A percentile compares a stretch with the other conserved stretches of the same genome.
Conservation (phyloP, 1,284 basidiomycete species). For the Leccinum pachyderme region DNA sequence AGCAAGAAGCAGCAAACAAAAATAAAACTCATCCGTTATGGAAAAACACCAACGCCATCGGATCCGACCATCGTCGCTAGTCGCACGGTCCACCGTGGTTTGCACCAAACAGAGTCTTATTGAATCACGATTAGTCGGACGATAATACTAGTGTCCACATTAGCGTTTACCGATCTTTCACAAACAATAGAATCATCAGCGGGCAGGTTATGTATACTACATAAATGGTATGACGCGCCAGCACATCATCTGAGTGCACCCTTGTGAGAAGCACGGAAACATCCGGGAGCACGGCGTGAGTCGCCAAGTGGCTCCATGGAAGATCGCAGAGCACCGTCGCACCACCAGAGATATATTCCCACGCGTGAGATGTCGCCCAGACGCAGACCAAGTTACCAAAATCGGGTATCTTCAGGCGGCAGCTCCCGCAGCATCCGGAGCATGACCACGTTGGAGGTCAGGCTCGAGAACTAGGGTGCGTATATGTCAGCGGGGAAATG, state of each 20-base stretch:
- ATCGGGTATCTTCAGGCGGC: slow-evolving; percentile 32
- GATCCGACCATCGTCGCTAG: background rate
- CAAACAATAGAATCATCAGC: slow-evolving; percentile 7
- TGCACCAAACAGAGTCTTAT: background rate
- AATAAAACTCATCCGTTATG: background rate
- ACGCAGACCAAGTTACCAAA: slow-evolving; percentile 33
- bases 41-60: background rate
- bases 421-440: slow-evolving; percentile 42
- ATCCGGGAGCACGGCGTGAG: background rate
- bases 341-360: background rate
- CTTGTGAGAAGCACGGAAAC: background rate
- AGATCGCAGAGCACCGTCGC: background rate
- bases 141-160: slow-evolving; percentile 1
- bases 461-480: slow-evolving; percentile 48
- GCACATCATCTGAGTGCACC: slow-evolving; percentile 5
- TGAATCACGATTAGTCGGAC: background rate
- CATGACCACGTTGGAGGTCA: slow-evolving; percentile 56
- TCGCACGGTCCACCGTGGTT: background rate
- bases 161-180: background rate
- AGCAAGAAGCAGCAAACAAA: background rate
- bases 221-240: background rate
- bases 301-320: background rate
- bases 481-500: slow-evolving; percentile 1
- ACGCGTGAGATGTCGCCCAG: background rate
- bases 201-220: slow-evolving; percentile 9